Base-by-base conservation (phyloP, 192 early-diverging fungal species). In the Mycoemilia scoparia region DNA sequence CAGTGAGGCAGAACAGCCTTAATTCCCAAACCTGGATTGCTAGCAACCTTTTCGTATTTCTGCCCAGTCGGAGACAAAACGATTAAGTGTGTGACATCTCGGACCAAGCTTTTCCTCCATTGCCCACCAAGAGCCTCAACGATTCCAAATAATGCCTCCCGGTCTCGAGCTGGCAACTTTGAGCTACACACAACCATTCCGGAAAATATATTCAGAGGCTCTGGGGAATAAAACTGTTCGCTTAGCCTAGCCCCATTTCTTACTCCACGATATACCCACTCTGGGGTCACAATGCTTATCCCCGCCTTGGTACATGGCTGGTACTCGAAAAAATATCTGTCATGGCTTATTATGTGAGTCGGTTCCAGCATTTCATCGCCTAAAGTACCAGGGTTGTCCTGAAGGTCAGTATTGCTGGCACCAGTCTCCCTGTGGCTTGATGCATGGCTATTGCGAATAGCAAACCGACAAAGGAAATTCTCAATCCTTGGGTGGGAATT, bases 1-100 rank as follows among this genome's bases (percentile, higher is more conserved):
- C 74, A 84, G 32, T 80, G 74, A 24, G 79, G 79, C 18, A 84
- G 45, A 34, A 84, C 57, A 9, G 71, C 29, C 31, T 48, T 66
- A 23, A 77, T 64, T n/a, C 54, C 60, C 19, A 59, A 38, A 37
- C 68, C 59, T 11, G 51, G 54, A 29, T 59, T 42, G 22, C 39
- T 27, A 34, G 52, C 60, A 0, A 43, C 54, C 32, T 49, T 52
- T 11, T 57, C 57, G 31, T 68, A 70, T 31, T 64, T 70, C 13
- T 31, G 30, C 9, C 59, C 59, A 7, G 34, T 34, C 10, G 46
- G 48, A 22, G 43, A 43, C 40, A 61, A 38, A 22, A 55, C 4
- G 7, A 61, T 21, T 12, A 55, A 34, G 38, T 61, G 59, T 15
- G 59, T 61, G 7, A 55, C 59, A 23, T 61, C 59, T 0, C 48